A percentile compares a stretch with the other conserved stretches of the same genome.
phyloP scores from a whole-genome alignment of 371 early-diverging fungal genomes.

The Mortierella sp. region DNA sequence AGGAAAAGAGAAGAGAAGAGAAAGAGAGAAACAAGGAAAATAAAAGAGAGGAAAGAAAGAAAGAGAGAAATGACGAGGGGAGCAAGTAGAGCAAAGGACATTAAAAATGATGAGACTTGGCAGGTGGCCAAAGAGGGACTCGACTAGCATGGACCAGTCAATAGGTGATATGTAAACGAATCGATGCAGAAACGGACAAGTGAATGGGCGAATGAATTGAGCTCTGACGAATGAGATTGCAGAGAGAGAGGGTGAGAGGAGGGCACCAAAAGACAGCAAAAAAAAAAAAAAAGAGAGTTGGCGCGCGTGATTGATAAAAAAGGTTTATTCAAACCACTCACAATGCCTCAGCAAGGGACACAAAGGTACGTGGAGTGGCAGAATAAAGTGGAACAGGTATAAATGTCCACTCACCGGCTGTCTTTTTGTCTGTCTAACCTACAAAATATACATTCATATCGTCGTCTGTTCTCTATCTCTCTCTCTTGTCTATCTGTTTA shows the following conservation, averaged over 20 bases:
- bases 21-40: background rate
- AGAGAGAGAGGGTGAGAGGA: background rate
- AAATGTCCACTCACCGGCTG: too few species aligned
- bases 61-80: background rate
- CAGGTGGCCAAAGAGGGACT: too few species aligned
- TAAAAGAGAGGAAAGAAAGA: background rate
- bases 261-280: background rate
- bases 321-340: background rate
- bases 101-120: background rate
- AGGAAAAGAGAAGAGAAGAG: background rate
- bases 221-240: background rate
- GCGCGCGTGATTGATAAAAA: constrained; percentile 3
- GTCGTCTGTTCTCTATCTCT: too few species aligned
- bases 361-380: constrained; percentile 1
- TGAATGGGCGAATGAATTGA: constrained; percentile 4
- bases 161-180: background rate
- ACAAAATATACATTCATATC: too few species aligned
- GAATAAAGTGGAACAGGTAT: background rate
- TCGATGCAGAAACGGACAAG: background rate
- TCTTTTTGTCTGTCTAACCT: too few species aligned
- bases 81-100: background rate
- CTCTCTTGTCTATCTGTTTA: too few species aligned
- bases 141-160: background rate
- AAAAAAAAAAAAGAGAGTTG: background rate
- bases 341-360: background rate